phyloP scores from a whole-genome alignment of 2,329 filamentous ascomycete species.

The Apiospora aurea region DNA sequence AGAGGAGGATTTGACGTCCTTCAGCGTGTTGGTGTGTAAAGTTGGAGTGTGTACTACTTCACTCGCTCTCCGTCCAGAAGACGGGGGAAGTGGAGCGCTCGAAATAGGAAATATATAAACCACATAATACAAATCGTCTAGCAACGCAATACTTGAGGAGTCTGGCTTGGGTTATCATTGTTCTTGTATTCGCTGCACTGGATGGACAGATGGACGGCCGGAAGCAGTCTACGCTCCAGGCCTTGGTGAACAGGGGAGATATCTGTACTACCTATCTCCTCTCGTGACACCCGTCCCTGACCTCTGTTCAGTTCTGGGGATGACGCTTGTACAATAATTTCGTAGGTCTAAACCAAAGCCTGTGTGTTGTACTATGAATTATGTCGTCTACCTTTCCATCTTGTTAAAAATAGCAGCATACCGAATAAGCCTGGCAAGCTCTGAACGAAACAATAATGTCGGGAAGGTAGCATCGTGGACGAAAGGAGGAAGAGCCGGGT shows the following conservation, averaged over 20 bases:
- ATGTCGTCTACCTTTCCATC: too few species aligned
- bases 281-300: too few species aligned
- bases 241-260: not conserved
- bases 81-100: not conserved
- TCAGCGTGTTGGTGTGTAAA: not conserved
- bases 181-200: not conserved
- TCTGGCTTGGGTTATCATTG: not conserved
- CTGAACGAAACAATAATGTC: too few species aligned
- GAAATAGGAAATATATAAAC: constrained; percentile 2
- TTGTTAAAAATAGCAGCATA: too few species aligned
- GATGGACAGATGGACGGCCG: too few species aligned
- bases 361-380: too few species aligned
- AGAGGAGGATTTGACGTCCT: not conserved
- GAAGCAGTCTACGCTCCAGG: not conserved
- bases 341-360: too few species aligned
- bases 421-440: too few species aligned
- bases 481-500: not conserved
- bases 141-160: not conserved
- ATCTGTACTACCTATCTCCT: not conserved
- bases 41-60: not conserved
- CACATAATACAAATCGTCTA: constrained; percentile 12
- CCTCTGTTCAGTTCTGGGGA: too few species aligned
- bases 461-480: too few species aligned
- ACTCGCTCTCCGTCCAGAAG: constrained; percentile 12
- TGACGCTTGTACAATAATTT: too few species aligned